Base-by-base conservation (phyloP, 768 basidiomycete genomes). In the Lyophyllum semitale region DNA sequence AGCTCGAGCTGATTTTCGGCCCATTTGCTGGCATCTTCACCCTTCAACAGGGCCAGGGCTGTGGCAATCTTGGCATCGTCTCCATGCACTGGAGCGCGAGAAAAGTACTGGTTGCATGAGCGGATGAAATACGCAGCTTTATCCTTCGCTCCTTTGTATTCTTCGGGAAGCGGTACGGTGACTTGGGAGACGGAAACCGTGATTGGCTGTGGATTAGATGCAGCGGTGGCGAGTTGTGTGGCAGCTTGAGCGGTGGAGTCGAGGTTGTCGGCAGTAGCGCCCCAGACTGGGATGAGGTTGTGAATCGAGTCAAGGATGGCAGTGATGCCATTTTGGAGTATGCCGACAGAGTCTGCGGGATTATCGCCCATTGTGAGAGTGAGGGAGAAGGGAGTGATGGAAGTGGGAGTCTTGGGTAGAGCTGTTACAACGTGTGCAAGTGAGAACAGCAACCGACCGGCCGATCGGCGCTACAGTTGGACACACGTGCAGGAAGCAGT, bases 41-140 rank as follows among this genome's bases (percentile, higher is more conserved):
- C 42, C 20, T 53, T 53, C 32, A 53, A 15, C 26, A 53, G 40
- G 17, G 42, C 30, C 1, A 53, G 41, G 11, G 51, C 32, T 0
- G 23, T 51, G 13, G 50, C 50, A 29, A 51, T 41, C 38, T 32
- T 45, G 3, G 44, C 22, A 2, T 43, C 20, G 23, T 52, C 42
- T 5, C 18, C 8, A 5, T 6, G 23, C 1, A 52, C 32, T 20
- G 20, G 15, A 8, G 20, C 30, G 3, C 32, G 42, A 8, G 20
- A 17, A 25, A 52, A 52, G 12, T 52, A 52, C 23, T 52, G 51
- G 42, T 52, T 52, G 23, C 50, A 51, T 29, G 32, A 23, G n/a
- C 26, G 18, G 9, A 51, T 22, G 18, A 51, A 51, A 32, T 51
- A 51, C 9, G 25, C 40, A 30, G 25, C 53, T 29, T 54, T 54